Base-by-base conservation (phyloP, 139 green algal genomes). In the Picocystis salinarum region DNA sequence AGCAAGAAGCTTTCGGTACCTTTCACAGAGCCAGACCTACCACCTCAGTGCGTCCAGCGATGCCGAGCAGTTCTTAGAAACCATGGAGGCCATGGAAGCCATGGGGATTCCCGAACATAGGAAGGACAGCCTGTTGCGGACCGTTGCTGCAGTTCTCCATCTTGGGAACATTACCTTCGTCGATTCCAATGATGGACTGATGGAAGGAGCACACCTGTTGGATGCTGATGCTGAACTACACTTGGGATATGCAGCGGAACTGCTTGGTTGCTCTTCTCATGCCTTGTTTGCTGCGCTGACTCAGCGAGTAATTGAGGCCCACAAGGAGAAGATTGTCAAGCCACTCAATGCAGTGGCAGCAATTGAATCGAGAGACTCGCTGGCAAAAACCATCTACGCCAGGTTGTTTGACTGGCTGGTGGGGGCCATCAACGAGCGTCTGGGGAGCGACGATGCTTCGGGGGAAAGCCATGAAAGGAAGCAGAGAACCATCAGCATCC, bases 311-410 rank as follows among this genome's bases (percentile, higher is more conserved):
- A 82, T 89, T 33, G 47, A 56, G 26, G 70, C 60, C 12, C 50
- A 66, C 3, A 57, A 70, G 3, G 79, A 91, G 61, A 47, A 62
- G 42, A 79, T 89, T 28, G 48, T 70, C 18, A 80, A 79, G 51
- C 27, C 34, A 13, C 65, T 92, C 5, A 71, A 67, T 28, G 29
- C 58, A 6, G 58, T 54, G 6, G 73, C 76, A 17, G 68, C 77
- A 5, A 20, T 47, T 2, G 81, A 89, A 24, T 65, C 63, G 4
- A 70, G 57, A 13, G 59, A 69, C 45, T 44, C 57, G n/a, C 34
- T 66, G 7, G 53, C 53, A 5, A 64, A 64, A 25, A 31, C 45
- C 18, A 36, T 64, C 11, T 94, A 93, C 40, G 59, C 67, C 0
- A 51, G 58, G 4, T 24, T 77, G 11, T 92, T 92, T 45, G 50